phyloP scores from a whole-genome alignment of 345 rosid genomes.

The Populus euphratica region DNA sequence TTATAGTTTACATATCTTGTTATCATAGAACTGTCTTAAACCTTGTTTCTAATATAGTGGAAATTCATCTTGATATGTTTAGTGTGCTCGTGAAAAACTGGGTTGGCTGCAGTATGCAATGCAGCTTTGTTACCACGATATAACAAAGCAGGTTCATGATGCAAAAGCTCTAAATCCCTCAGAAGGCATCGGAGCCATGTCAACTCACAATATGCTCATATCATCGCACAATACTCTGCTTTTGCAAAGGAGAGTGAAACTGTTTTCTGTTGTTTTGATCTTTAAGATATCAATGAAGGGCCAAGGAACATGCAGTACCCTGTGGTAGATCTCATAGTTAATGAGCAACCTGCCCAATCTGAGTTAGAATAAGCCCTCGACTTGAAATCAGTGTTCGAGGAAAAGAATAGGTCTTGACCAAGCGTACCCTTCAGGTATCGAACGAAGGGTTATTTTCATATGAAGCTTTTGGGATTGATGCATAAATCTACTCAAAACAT shows the following conservation, averaged over 20 bases:
- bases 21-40: too few species aligned
- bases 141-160: too few species aligned
- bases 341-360: neutral
- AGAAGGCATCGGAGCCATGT: too few species aligned
- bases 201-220: too few species aligned
- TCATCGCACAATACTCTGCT: too few species aligned
- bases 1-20: too few species aligned
- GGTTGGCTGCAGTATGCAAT: too few species aligned
- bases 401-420: constrained; percentile 1
- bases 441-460: neutral
- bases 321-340: neutral
- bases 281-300: neutral
- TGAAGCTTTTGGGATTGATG: neutral
- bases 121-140: too few species aligned
- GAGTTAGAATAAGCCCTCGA: neutral
- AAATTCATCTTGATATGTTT: too few species aligned
- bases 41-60: too few species aligned
- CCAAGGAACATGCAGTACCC: neutral
- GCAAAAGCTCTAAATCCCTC: too few species aligned
- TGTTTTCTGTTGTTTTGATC: neutral
- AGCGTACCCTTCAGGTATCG: neutral
- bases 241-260: neutral
- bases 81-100: too few species aligned
- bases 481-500: neutral
- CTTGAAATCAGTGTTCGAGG: neutral